phyloP scores from a whole-genome alignment of 1,139 yeast genomes.

The Blastobotrys illinoisensis region DNA sequence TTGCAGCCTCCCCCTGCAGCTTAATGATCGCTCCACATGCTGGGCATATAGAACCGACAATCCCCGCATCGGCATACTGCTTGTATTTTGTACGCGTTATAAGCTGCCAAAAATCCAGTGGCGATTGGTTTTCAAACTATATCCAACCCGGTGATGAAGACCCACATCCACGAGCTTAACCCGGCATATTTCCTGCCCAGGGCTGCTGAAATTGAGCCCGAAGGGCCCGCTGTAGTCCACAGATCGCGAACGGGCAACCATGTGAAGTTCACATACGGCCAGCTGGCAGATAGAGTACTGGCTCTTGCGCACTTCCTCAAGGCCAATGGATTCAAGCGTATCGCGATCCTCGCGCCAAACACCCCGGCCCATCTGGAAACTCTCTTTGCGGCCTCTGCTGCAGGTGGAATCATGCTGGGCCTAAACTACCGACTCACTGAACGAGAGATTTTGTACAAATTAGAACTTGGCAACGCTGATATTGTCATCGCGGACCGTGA shows the following conservation, averaged over 20 bases:
- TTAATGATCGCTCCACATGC: neutral
- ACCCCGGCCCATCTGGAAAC: conserved; percentile 38
- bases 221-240: conserved; percentile 33
- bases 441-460: conserved; percentile 31
- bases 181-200: conserved; percentile 35
- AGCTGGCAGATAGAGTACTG: conserved; percentile 30
- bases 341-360: conserved; percentile 35
- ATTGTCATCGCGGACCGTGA: conserved; percentile 34
- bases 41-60: neutral
- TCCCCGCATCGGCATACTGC: neutral
- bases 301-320: conserved; percentile 32
- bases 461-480: conserved; percentile 33
- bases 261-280: conserved; percentile 28
- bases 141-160: neutral
- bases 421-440: conserved; percentile 34
- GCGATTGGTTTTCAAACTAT: neutral
- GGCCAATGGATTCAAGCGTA: conserved; percentile 25
- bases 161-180: conserved; percentile 31
- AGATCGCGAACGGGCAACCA: conserved; percentile 23
- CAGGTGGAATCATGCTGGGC: conserved; percentile 34
- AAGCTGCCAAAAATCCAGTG: neutral
- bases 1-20: neutral
- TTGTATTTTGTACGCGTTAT: neutral
- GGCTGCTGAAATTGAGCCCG: conserved; percentile 34
- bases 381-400: conserved; percentile 33